Evolutionary conservation across 2,329 filamentous ascomycete species (phyloP), one percentile per base, ranked within the genome.

Genomic region (Sclerotinia nivalis): DNA sequence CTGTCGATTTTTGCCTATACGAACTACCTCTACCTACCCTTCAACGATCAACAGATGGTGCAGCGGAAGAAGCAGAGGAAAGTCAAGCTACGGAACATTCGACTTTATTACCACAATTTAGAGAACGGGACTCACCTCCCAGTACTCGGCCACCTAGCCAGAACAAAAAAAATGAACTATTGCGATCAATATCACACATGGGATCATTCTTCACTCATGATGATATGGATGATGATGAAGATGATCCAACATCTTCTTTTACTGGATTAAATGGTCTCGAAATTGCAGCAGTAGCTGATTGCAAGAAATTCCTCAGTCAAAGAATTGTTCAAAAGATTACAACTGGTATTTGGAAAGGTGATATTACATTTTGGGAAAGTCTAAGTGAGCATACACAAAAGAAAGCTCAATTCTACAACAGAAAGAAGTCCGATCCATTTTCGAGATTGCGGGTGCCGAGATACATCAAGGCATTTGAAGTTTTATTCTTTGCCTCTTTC

Each of bases 321-420:
- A 86, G 86, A 71, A 87, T 92, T 3, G 91, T 96, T 15, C 93
- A 97, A 78, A 91, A 91, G 76, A 91, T 96, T 73, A 88, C 97
- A 72, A 90, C 91, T 59, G 91, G 91, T 62, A 92, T 97, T 68
- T 96, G 93, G 93, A 88, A 89, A 72, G 93, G 93, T 59, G 90
- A 94, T 73, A 93, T 97, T 71, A 87, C 94, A 50, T 96, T 96
- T 79, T 97, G 93, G 93, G 90, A 93, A 71, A 87, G 84, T 8
- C 82, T 97, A n/a, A 90, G 87, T 12, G 86, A 92, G 12, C 83
- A 91, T 75, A 88, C 92, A 0, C 86, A 85, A 70, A 97, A 96
- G 80, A 88, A 88, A 76, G 90, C 93, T 1, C 89, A 90, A 31
- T 88, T 92, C 73, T 96, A 96, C 80, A 92, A 92, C 77, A 82